Evolutionary conservation across 2,329 filamentous ascomycete genomes (phyloP), one percentile per base, ranked within the genome.

Genomic region (Cordyceps javanica): DNA sequence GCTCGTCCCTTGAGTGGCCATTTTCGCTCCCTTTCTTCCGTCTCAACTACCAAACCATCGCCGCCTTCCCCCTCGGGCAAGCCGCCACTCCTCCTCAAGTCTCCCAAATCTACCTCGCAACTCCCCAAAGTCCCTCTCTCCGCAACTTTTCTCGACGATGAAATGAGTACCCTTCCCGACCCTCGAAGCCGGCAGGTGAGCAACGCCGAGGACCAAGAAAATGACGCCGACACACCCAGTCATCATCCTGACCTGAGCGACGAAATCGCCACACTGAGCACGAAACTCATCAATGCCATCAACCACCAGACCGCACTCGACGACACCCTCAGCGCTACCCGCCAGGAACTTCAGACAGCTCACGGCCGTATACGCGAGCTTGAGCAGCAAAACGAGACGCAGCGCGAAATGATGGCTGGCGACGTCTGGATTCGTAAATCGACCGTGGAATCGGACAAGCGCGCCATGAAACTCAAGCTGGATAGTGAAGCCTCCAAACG

Each of bases 211-310:
- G 52, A 55, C 30, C 39, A 55, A 30, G 70, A 74, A 7, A 69
- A 69, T 50, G 73, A 73, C 34, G 64, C 68, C 46, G 62, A 66
- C 38, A 60, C 68, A 59, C 59, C 66, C 41, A 67, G 55, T 21
- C 34, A 55, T 45, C 80, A 83, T 60, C 80, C 81, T 5, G 82
- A 83, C 58, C 73, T 85, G 23, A 80, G 80, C 62, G 77, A 82
- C 59, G 94, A 97, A 73, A 90, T 99, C 28, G 90, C 93, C 8
- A 86, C 90, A 7, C 78, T 99, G 32, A 97, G 91, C 73, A 93
- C 91, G 50, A 99, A 99, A 72, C 85, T 99, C 62, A 93, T 99
- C 65, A 93, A 94, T 68, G 93, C 94, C 45, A 97, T 99, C 73
- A 99, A 99, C 70, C 89, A 96, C 71, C 92, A 97, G 72, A 97